A percentile compares a stretch with the other conserved stretches of the same genome.
Conservation (phyloP, 2,329 filamentous ascomycete genomes). For the Aureobasidium sp. region DNA sequence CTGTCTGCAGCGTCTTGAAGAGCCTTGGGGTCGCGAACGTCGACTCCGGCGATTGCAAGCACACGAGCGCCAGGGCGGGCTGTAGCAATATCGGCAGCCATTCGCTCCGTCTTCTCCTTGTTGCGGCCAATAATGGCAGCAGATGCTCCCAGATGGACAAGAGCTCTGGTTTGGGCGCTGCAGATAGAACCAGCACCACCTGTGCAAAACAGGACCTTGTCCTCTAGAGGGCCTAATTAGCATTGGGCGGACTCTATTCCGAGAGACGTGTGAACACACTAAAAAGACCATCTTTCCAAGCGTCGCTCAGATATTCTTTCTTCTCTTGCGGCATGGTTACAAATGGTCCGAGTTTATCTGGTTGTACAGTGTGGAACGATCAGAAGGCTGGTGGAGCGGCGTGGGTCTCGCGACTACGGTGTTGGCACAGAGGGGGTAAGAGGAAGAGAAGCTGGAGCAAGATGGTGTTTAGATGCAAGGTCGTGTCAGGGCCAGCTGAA, state of each 20-base stretch:
- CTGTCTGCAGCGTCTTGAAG: slow-evolving; percentile 66
- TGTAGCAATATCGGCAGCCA: slow-evolving; percentile 73
- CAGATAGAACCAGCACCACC: slow-evolving; percentile 92
- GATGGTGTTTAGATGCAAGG: not conserved
- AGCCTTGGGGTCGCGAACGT: slow-evolving; percentile 59
- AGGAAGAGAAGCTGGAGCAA: not conserved
- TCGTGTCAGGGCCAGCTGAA: slow-evolving; percentile 4
- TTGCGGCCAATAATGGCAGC: slow-evolving; percentile 92
- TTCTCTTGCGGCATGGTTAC: slow-evolving; percentile 58
- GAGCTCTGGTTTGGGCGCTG: slow-evolving; percentile 82
- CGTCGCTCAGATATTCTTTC: slow-evolving; percentile 67
- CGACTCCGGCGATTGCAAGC: slow-evolving; percentile 66
- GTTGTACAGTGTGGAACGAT: not conserved
- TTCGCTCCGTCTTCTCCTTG: slow-evolving; percentile 73
- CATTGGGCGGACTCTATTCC: not conserved
- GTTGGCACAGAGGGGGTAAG: not conserved
- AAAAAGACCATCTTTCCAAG: slow-evolving; percentile 85
- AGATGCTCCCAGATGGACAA: slow-evolving; percentile 85
- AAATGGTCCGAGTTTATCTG: not conserved
- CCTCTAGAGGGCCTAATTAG: slow-evolving; percentile 42
- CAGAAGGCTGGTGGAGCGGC: not conserved
- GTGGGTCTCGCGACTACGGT: not conserved
- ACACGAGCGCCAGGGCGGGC: slow-evolving; percentile 73
- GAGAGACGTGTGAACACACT: slow-evolving; percentile 39
- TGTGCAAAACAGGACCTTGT: slow-evolving; percentile 89